Base-by-base conservation (phyloP, 83 land plant species). In the Isoetes engelmannii region DNA sequence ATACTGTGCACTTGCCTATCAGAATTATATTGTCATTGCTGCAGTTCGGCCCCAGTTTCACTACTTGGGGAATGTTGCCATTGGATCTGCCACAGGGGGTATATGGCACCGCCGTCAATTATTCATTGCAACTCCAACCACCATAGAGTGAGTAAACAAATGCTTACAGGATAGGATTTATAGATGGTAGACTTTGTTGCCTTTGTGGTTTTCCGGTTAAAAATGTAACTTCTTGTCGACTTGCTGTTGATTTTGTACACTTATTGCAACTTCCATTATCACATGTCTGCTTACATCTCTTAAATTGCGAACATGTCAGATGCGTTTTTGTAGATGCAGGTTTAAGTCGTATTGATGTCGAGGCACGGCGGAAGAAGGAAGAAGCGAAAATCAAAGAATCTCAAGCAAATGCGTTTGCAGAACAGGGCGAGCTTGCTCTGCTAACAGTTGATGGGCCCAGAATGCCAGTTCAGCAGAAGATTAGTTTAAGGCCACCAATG, bases 321-420 rank as follows among this genome's bases (percentile, higher is more conserved):
- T 89, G 94, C 79, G 99, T 94, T 28, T 94, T 94, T 81, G 99
- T 94, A 37, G 99, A 94, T 88, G 97, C 97, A 75, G 99, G 99
- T 42, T 83, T 94, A 47, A 85, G 83, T 79, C 84, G 87, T 45
- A 69, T 90, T 56, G 99, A 94, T 67, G 57, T 94, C 21, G 93
- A 91, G 54, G 84, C 89, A 51, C 86, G 76, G 78, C 86, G 63
- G 81, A 83, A 70, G 68, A 90, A 94, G 71, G 99, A 90, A 66
- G 99, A 94, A 78, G 80, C 83, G 87, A 88, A 83, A 74, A 66
- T 74, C n/a, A 83, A 75, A 74, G 89, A 84, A 68, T 81, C 84
- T 15, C 90, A 89, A 65, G 81, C 87, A 45, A 87, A 76, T 67
- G 87, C 88, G 28, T 68, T 84, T 57, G 82, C 87, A 72, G 85